Evolutionary conservation across 2,329 filamentous ascomycete species (phyloP).

Genomic region (Ophiocordyceps australis): DNA sequence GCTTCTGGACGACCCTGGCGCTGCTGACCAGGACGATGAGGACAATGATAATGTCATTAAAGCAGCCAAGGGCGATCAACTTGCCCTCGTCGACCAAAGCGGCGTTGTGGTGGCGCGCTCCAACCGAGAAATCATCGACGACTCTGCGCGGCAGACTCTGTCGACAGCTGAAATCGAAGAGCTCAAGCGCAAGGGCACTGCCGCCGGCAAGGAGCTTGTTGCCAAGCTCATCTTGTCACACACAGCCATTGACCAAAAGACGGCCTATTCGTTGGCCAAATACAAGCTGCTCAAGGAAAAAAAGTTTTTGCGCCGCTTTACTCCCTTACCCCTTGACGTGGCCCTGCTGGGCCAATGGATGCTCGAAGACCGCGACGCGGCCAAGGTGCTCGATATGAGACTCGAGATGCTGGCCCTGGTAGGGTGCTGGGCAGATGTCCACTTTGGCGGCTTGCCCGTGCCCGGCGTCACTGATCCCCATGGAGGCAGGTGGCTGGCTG

Average conservation of each 20-base stretch:
- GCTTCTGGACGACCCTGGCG: constrained; percentile 28
- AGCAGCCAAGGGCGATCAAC: constrained; percentile 18
- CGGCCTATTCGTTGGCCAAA: constrained; percentile 80
- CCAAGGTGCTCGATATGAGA: constrained; percentile 68
- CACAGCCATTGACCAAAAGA: constrained; percentile 83
- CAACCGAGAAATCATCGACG: constrained; percentile 40
- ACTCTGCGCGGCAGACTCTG: constrained; percentile 54
- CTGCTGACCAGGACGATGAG: constrained; percentile 23
- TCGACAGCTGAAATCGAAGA: constrained; percentile 60
- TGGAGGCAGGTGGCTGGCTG: constrained; percentile 51
- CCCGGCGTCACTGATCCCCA: constrained; percentile 9
- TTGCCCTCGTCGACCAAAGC: constrained; percentile 22
- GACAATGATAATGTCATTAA: constrained; percentile 19
- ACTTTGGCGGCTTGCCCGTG: constrained; percentile 28
- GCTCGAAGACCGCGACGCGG: constrained; percentile 61
- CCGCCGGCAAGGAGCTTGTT: constrained; percentile 75
- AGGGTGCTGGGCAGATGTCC: constrained; percentile 80
- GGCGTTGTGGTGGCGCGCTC: constrained; percentile 31
- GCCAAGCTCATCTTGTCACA: constrained; percentile 86
- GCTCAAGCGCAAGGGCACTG: constrained; percentile 53
- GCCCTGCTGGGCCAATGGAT: constrained; percentile 59
- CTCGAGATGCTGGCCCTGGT: constrained; percentile 70
- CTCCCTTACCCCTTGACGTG: constrained; percentile 68
- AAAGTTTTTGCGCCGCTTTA: constrained; percentile 84
- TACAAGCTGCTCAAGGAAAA: constrained; percentile 89